A percentile compares a stretch with the other conserved stretches of the same genome.
Evolutionary conservation across 495 filamentous ascomycete genomes (phyloP).

Genomic region (Corynascus novoguineensis): DNA sequence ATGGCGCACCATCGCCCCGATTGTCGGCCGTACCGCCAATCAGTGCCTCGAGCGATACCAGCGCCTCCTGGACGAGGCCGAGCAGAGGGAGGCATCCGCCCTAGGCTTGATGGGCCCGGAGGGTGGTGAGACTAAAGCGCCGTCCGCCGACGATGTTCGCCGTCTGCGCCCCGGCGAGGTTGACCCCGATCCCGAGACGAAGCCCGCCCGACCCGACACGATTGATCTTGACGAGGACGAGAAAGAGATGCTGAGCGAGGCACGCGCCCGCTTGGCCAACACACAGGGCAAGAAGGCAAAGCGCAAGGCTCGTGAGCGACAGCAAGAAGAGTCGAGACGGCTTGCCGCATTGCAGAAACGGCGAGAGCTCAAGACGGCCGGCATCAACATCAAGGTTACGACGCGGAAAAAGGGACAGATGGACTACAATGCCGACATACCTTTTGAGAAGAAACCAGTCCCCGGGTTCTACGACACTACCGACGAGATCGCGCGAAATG

Average conservation of each 20-base stretch:
- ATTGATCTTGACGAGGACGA: conserved; percentile 98
- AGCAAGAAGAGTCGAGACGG: conserved; percentile 88
- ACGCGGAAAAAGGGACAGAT: conserved; percentile 91
- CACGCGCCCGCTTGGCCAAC: conserved; percentile 90
- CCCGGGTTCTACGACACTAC: conserved; percentile 90
- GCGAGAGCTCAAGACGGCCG: conserved; percentile 91
- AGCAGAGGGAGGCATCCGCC: conserved; percentile 74
- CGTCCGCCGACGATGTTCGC: conserved; percentile 89
- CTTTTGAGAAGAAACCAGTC: conserved; percentile 87
- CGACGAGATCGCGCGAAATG: conserved; percentile 75
- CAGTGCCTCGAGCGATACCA: conserved; percentile 97
- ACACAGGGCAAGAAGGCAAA: conserved; percentile 99
- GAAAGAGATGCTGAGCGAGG: conserved; percentile 98
- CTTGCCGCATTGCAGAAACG: conserved; percentile 90
- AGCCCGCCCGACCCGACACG: conserved; percentile 93
- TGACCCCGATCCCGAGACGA: conserved; percentile 93
- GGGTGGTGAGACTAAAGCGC: conserved; percentile 80
- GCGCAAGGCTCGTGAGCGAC: conserved; percentile 90
- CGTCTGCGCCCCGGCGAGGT: conserved; percentile 85
- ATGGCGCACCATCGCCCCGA: conserved; percentile 96
- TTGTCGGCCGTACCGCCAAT: conserved; percentile 92
- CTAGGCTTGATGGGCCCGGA: conserved; percentile 82
- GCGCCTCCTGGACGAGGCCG: conserved; percentile 91
- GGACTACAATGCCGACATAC: conserved; percentile 99
- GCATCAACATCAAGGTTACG: conserved; percentile 96